Base-by-base conservation (phyloP, 306 rosid genomes). In the Sesbania bispinosa region DNA sequence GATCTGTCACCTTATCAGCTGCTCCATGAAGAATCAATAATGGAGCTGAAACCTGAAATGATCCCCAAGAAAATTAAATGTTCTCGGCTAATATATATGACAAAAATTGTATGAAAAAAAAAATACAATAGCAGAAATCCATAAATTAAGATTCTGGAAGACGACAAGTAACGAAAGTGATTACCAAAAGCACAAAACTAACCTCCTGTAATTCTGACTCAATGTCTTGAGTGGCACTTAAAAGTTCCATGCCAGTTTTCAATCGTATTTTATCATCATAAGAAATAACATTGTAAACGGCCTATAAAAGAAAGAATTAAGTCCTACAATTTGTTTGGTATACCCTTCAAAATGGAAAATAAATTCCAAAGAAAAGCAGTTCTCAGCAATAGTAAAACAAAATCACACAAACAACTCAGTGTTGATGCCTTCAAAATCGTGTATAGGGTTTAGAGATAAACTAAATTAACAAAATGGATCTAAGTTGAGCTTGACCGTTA, bases 1-100 rank as follows among this genome's bases (percentile, higher is more conserved):
- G n/a, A n/a, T n/a, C n/a, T n/a, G n/a, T n/a, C n/a, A n/a, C n/a
- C n/a, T n/a, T 85, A 50, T 90, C 92, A 36, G 69, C 88, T 20
- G 85, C 90, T 53, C 97, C 95, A 51, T 90, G 97, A 77, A 90
- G 92, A 84, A 90, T 73, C 61, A 90, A 69, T 26, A 89, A 53
- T 27, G 96, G 96, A 32, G 88, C 76, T 33, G 92, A 83, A 60
- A 87, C 86, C 92, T 85, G 88, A 60, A 54, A 75, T 24, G 13
- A 45, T 7, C 62, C 50, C 61, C 75, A 11, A n/a, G 16, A 13
- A 11, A 10, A 14, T 21, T 16, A 8, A 71, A 19, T 59, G 21
- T 7, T 10, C n/a, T 18, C 4, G 1, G 30, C 35, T 50, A 2
- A n/a, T n/a, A n/a, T n/a, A 41, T 57, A 10, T 11, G 55, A 19